phyloP scores from a whole-genome alignment of 1,139 yeast genomes.

The Pichia cactophila region DNA sequence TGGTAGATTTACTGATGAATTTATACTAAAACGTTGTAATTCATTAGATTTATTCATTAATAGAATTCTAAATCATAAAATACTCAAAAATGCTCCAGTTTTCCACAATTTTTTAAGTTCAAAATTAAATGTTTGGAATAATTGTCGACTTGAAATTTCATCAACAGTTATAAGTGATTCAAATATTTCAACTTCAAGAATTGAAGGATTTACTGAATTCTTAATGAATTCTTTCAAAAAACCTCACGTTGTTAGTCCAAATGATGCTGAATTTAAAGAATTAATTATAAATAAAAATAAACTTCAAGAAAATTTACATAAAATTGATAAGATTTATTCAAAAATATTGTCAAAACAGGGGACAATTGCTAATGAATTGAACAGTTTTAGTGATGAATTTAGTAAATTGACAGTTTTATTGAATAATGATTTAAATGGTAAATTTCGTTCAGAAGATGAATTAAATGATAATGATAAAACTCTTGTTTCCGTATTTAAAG shows the following conservation, averaged over 20 bases:
- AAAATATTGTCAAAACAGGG: slow-evolving; percentile 67
- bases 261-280: slow-evolving; percentile 72
- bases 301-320: slow-evolving; percentile 71
- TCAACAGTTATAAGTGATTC: slow-evolving; percentile 12
- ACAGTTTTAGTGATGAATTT: slow-evolving; percentile 63
- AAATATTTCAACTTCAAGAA: slow-evolving; percentile 15
- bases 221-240: slow-evolving; percentile 82
- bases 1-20: slow-evolving; percentile 51
- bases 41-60: slow-evolving; percentile 71
- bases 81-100: slow-evolving; percentile 57
- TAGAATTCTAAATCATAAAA: slow-evolving; percentile 61
- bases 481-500: slow-evolving; percentile 36
- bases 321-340: slow-evolving; percentile 70
- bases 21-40: slow-evolving; percentile 76
- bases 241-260: slow-evolving; percentile 59
- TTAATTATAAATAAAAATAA: slow-evolving; percentile 78
- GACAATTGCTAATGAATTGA: slow-evolving; percentile 66
- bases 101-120: slow-evolving; percentile 66
- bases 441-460: slow-evolving; percentile 15
- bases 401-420: slow-evolving; percentile 53
- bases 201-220: slow-evolving; percentile 72
- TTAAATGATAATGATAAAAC: slow-evolving; percentile 26
- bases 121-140: slow-evolving; percentile 68
- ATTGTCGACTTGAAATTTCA: slow-evolving; percentile 33
- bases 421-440: slow-evolving; percentile 28